Base-by-base conservation (phyloP, 768 basidiomycete genomes). In the Suillus hirtellus region DNA sequence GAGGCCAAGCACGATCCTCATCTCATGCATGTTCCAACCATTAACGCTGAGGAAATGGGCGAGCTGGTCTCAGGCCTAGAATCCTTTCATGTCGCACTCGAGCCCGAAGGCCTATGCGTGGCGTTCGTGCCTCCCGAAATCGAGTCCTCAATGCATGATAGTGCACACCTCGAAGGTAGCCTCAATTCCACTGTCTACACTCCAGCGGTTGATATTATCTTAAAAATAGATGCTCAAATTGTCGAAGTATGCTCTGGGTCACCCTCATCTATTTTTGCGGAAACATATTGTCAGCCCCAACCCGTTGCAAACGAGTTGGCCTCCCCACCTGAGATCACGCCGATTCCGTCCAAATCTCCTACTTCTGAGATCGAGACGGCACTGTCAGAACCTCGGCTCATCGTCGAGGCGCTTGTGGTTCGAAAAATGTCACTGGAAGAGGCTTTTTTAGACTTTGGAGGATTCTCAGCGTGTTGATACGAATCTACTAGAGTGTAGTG, bases 341-440 rank as follows among this genome's bases (percentile, higher is more conserved):
- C 31, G 10, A 27, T 14, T 19, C 15, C 14, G 9, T 21, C 21
- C 21, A 44, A 34, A 43, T 44, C 42, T 47, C 63, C 69, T n/a
- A 66, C 66, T 24, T 68, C 63, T 8, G 40, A 43, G 42, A 11
- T 27, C 12, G 27, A 8, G 56, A 49, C 5, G 47, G 42, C 12
- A 46, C 34, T 10, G 31, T 31, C 19, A 10, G 80, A 82, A 58
- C 81, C 84, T 38, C 78, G 89, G n/a, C 77, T 89, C 4, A 93
- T 93, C 54, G 90, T 93, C 11, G 92, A 95, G 72, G 92, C 86
- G 2, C 80, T 94, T 37, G 87, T 95, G 2, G 86, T 93, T 21
- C 82, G 90, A 53, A 91, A 93, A 73, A 78, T 93, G 76, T 86
- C 88, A 19, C 69, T 88, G 2, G 89, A 90, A 62, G 92, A 93